Conservation (phyloP, 805 yeast species). For the Monosporozyma aquatica region DNA sequence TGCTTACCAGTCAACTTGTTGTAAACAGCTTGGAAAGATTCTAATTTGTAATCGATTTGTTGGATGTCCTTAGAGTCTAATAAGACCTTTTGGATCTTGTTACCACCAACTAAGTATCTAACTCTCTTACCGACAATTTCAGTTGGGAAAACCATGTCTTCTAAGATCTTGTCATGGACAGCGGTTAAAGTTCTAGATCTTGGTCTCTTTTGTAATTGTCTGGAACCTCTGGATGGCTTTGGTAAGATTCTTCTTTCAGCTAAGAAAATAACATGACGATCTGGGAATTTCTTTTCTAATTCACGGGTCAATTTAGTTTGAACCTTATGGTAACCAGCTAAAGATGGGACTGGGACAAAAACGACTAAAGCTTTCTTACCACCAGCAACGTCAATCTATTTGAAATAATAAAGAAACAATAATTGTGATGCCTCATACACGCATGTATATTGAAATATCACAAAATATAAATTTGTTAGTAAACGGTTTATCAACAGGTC, state of each 20-base stretch:
- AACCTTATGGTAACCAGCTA: slow-evolving; percentile 89
- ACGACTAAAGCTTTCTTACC: slow-evolving; percentile 98
- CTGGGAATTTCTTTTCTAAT: slow-evolving; percentile 99
- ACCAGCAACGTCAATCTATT: slow-evolving; percentile 76
- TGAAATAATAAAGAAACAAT: slow-evolving; percentile 4
- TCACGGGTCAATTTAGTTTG: slow-evolving; percentile 97
- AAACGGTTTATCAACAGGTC: no score
- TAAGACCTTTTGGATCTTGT: slow-evolving; percentile 94
- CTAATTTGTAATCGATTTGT: slow-evolving; percentile 96
- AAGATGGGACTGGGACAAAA: slow-evolving; percentile 95
- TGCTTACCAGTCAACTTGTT: slow-evolving; percentile 98
- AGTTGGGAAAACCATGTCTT: slow-evolving; percentile 99
- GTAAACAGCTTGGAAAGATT: slow-evolving; percentile 98
- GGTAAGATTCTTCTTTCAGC: slow-evolving; percentile 99
- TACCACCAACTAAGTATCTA: slow-evolving; percentile 98
- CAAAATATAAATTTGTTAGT: no score
- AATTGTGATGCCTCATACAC: no score
- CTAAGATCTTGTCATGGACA: slow-evolving; percentile 97
- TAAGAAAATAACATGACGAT: slow-evolving; percentile 97
- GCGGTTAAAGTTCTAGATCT: slow-evolving; percentile 98
- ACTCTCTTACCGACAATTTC: slow-evolving; percentile 99
- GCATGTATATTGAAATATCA: no score
- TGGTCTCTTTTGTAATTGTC: slow-evolving; percentile 97
- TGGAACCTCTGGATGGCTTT: slow-evolving; percentile 93
- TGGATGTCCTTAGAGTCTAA: slow-evolving; percentile 96